phyloP scores from a whole-genome alignment of 192 early-diverging fungal genomes.

The Linnemannia zychae region DNA sequence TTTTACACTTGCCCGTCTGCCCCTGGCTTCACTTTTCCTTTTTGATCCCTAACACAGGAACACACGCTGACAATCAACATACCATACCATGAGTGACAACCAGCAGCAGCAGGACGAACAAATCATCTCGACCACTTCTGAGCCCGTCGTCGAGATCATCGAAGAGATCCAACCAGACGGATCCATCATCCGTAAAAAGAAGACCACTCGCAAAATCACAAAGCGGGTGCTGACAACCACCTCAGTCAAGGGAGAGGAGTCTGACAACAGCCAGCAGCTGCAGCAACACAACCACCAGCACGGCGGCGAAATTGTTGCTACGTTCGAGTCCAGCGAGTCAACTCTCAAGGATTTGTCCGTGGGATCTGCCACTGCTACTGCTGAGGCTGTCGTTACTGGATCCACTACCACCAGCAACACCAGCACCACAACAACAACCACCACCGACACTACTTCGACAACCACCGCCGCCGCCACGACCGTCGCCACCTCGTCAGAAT shows the following conservation, averaged over 20 bases:
- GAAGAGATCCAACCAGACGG: conserved; percentile 43
- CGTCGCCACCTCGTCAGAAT: neutral
- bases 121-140: conserved; percentile 28
- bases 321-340: conserved; percentile 1
- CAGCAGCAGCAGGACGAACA: conserved; percentile 8
- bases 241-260: conserved; percentile 22
- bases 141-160: conserved; percentile 31
- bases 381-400: neutral
- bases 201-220: conserved; percentile 42
- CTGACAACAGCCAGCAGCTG: neutral
- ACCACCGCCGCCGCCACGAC: neutral
- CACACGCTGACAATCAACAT: conserved; percentile 1
- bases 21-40: neutral
- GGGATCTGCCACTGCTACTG: neutral
- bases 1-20: neutral
- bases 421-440: neutral
- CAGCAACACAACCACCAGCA: conserved; percentile 2
- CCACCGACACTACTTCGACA: neutral
- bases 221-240: conserved; percentile 28
- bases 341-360: neutral
- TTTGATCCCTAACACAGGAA: neutral
- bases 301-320: neutral
- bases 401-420: neutral
- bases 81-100: conserved; percentile 22
- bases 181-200: conserved; percentile 36